Conservation (phyloP, 1,284 basidiomycete genomes). For the Trametes sp. region DNA sequence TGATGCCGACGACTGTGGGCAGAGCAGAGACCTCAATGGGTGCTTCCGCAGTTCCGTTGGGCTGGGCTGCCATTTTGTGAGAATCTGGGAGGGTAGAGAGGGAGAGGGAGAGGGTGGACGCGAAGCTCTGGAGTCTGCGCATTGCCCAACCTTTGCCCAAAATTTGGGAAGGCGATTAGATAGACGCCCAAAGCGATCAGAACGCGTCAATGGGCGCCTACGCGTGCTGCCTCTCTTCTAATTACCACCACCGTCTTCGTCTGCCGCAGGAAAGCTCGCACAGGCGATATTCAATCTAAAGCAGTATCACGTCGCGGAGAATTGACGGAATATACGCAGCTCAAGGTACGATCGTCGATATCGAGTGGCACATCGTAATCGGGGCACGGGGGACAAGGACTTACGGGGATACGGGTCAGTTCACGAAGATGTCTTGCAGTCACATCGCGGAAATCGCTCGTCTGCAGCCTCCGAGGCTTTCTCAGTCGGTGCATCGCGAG, state of each 20-base stretch:
- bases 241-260: background rate
- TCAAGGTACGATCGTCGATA: conserved; percentile 25
- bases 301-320: background rate
- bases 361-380: conserved; percentile 6
- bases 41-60: conserved; percentile 51
- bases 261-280: background rate
- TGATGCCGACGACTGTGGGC: conserved; percentile 87
- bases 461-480: conserved; percentile 51
- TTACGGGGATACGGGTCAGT: background rate
- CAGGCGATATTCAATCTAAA: background rate
- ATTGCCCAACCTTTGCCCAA: conserved; percentile 6
- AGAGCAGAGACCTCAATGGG: conserved; percentile 44
- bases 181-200: conserved; percentile 26
- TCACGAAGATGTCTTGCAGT: conserved; percentile 30
- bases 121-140: background rate
- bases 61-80: conserved; percentile 41
- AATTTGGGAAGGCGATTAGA: conserved; percentile 30
- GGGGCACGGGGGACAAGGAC: background rate
- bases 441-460: conserved; percentile 49
- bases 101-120: conserved; percentile 3
- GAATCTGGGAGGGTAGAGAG: background rate
- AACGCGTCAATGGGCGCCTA: conserved; percentile 18
- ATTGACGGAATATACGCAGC: background rate
- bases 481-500: conserved; percentile 77
- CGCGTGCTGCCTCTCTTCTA: background rate